Conservation (phyloP, 345 rosid genomes). For the Lumnitzera littorea region DNA sequence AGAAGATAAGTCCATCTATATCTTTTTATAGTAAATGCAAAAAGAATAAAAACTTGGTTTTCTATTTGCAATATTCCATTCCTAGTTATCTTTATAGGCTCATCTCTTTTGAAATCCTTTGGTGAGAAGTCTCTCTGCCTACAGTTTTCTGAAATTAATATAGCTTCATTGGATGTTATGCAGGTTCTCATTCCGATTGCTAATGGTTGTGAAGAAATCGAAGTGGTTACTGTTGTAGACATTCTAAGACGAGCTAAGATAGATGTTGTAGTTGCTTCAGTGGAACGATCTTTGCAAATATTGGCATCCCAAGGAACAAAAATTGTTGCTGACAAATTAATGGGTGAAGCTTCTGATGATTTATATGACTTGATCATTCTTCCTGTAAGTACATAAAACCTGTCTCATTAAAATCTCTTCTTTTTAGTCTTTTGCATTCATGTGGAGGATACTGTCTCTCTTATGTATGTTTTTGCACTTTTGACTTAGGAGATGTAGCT, state of each 20-base stretch:
- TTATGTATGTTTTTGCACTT: too few species aligned
- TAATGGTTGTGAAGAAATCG: constrained; percentile 80
- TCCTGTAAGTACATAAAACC: constrained; percentile 45
- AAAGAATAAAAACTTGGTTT: too few species aligned
- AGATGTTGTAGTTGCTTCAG: constrained; percentile 78
- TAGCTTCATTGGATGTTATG: constrained; percentile 7
- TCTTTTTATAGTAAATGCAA: too few species aligned
- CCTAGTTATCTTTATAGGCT: too few species aligned
- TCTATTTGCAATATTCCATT: too few species aligned
- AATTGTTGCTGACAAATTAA: constrained; percentile 71
- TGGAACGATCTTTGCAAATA: constrained; percentile 52
- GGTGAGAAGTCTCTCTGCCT: too few species aligned
- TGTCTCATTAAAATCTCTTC: not conserved
- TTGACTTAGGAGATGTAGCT: too few species aligned
- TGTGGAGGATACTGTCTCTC: not conserved
- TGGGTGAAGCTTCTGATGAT: constrained; percentile 47
- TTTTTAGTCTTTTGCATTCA: not conserved
- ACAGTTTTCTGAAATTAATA: too few species aligned
- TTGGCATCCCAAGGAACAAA: constrained; percentile 64
- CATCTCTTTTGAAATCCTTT: too few species aligned
- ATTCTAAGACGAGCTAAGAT: constrained; percentile 77
- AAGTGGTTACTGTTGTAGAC: constrained; percentile 60
- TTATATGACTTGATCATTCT: constrained; percentile 72
- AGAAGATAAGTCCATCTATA: too few species aligned
- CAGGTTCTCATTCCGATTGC: constrained; percentile 88